Percentiles rank a stretch among this genome's conserved stretches.
Conservation (phyloP, 805 yeast genomes). For the Kodamaea neixiangensis region DNA sequence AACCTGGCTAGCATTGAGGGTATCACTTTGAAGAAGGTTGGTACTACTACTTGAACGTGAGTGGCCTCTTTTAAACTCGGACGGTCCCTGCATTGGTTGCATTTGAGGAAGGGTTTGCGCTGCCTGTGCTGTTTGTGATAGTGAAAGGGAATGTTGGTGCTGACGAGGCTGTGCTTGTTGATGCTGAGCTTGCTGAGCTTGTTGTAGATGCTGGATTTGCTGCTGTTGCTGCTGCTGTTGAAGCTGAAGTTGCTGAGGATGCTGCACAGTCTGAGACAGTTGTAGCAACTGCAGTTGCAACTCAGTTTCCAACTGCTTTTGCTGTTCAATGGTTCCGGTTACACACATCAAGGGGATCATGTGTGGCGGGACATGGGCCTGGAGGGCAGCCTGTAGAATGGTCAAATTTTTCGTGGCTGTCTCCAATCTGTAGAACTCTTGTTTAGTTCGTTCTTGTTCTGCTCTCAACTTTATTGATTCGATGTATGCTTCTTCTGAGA, state of each 20-base stretch:
- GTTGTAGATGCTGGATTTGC: conserved; percentile 9
- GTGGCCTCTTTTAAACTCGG: conserved; percentile 4
- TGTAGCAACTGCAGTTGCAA: conserved; percentile 12
- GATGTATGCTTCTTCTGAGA: conserved; percentile 55
- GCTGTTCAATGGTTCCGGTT: conserved; percentile 18
- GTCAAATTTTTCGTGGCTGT: conserved; percentile 58
- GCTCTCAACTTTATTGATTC: conserved; percentile 60
- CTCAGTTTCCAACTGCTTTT: background rate
- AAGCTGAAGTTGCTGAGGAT: conserved; percentile 7
- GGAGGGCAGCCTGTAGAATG: conserved; percentile 59
- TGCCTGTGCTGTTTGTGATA: conserved; percentile 11
- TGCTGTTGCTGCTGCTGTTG: conserved; percentile 10
- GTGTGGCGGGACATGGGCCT: conserved; percentile 62
- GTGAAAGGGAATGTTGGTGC: conserved; percentile 3
- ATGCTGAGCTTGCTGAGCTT: conserved; percentile 12
- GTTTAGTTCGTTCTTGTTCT: conserved; percentile 82
- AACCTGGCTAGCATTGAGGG: conserved; percentile 29
- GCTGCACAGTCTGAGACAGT: conserved; percentile 7
- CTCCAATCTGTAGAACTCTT: conserved; percentile 72
- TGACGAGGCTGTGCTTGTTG: conserved; percentile 14
- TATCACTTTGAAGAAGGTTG: conserved; percentile 15
- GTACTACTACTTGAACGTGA: conserved; percentile 10
- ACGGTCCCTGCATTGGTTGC: conserved; percentile 6
- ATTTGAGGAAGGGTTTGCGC: conserved; percentile 5
- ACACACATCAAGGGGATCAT: conserved; percentile 63